phyloP scores from a whole-genome alignment of 768 basidiomycete species.

The Xerocomus brunneocitrinus region DNA sequence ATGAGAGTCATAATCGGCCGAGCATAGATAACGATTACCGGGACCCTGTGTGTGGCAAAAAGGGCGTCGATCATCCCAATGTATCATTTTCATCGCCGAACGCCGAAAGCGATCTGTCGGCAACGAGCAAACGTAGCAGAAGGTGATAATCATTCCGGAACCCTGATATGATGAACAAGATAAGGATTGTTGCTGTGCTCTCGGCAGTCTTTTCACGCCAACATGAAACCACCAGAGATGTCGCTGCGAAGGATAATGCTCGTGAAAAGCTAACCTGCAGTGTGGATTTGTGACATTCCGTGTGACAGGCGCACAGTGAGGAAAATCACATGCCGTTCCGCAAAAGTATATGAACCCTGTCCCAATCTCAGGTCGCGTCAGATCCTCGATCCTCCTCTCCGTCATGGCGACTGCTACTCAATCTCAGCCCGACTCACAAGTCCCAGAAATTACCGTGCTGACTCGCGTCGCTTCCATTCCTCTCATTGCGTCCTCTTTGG shows the following conservation, averaged over 20 bases:
- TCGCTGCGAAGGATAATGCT: background rate
- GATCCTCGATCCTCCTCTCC: constrained; percentile 5
- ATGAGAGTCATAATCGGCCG: too few relatives aligned
- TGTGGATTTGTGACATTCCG: constrained; percentile 15
- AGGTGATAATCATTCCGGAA: too few relatives aligned
- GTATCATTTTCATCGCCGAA: background rate
- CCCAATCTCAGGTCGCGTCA: constrained; percentile 7
- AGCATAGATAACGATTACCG: background rate
- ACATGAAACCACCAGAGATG: too few relatives aligned
- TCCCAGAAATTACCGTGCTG: constrained; percentile 58
- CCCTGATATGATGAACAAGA: too few relatives aligned
- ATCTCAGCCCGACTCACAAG: constrained; percentile 14
- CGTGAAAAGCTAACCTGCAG: constrained; percentile 7
- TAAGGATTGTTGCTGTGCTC: too few relatives aligned
- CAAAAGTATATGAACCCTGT: constrained; percentile 27
- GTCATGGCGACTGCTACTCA: constrained; percentile 37
- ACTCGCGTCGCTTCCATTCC: constrained; percentile 69
- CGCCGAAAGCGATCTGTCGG: too few relatives aligned
- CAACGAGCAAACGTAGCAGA: too few relatives aligned
- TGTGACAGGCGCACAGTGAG: constrained; percentile 19
- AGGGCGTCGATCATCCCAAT: too few relatives aligned
- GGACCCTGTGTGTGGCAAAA: too few relatives aligned
- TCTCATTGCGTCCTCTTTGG: constrained; percentile 59
- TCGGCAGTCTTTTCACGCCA: too few relatives aligned
- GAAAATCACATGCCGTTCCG: constrained; percentile 23